Evolutionary conservation across 768 basidiomycete genomes (phyloP).

Genomic region (Lentinula aciculospora): DNA sequence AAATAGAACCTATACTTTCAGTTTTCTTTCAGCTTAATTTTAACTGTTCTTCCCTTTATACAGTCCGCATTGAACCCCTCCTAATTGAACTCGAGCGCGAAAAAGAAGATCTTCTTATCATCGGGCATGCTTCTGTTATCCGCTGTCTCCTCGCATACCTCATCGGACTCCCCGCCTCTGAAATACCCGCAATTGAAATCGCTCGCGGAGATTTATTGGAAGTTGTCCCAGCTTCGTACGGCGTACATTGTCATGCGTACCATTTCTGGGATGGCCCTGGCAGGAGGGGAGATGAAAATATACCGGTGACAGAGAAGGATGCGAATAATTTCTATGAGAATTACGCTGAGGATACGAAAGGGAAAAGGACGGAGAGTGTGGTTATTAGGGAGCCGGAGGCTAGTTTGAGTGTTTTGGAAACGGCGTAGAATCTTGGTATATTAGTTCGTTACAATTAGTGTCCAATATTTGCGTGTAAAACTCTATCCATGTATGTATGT

Average conservation of each 20-base stretch:
- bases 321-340: conserved; percentile 86
- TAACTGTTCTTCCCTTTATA: background rate
- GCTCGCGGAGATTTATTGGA: conserved; percentile 96
- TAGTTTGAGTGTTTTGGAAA: background rate
- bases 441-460: no score
- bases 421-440: no score
- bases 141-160: conserved; percentile 92
- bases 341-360: conserved; percentile 72
- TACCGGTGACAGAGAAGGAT: conserved; percentile 36
- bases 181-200: conserved; percentile 97
- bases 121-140: conserved; percentile 96
- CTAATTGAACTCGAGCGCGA: conserved; percentile 93
- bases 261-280: conserved; percentile 93
- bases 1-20: background rate
- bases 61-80: conserved; percentile 90
- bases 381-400: conserved; percentile 9
- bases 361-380: conserved; percentile 34
- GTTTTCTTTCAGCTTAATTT: conserved; percentile 10
- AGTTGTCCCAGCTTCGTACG: conserved; percentile 83
- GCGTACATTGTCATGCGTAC: conserved; percentile 85
- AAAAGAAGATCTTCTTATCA: conserved; percentile 91
- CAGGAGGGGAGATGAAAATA: conserved; percentile 31
- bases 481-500: no score
- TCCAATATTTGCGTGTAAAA: no score
- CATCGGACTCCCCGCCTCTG: conserved; percentile 89